Evolutionary conservation across 2,329 filamentous ascomycete genomes (phyloP), one percentile per base, ranked within the genome.

Genomic region (Chaetoscypha palmicola): DNA sequence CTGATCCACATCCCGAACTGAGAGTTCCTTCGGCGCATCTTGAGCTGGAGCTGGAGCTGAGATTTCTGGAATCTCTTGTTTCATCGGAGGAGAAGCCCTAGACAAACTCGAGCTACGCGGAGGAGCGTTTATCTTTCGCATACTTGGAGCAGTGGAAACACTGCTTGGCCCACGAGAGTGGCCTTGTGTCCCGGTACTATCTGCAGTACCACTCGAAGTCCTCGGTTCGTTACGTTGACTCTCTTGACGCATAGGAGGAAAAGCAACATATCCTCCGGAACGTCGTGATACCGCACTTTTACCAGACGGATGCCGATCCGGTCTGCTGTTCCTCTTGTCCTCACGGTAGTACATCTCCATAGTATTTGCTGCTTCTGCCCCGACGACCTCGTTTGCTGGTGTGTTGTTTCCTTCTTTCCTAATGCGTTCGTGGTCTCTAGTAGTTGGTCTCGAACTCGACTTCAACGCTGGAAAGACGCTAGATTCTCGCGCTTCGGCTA

Each of bases 401-500:
- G 30, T 42, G 38, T 44, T 1, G 26, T 41, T 28, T 41, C 36
- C 9, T 35, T 12, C 34, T n/a, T 19, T n/a, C 24, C 24, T 19
- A 10, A 10, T 19, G 9, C 16, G 16, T 8, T 30, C 23, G 17
- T 22, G 12, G 16, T n/a, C 20, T 12, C 24, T 16, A 20, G 8
- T 11, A 12, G 21, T 21, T 32, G 3, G 24, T 37, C 1, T 34
- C 24, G 33, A 16, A n/a, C 24, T 12, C 7, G 24, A 28, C 24
- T 28, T 41, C 14, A 32, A 5, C 14, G 14, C 32, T 10, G 33
- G 17, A 28, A 24, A 21, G 23, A 38, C 11, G 19, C 21, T 38
- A 16, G 61, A 62, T 53, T 68, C 66, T 12, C 52, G 54, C 30
- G 58, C 57, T 47, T 68, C 65, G n/a, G 50, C 52, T 4, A 67